Evolutionary conservation across 805 yeast genomes (phyloP).

Genomic region (Komagataella ulmi): DNA sequence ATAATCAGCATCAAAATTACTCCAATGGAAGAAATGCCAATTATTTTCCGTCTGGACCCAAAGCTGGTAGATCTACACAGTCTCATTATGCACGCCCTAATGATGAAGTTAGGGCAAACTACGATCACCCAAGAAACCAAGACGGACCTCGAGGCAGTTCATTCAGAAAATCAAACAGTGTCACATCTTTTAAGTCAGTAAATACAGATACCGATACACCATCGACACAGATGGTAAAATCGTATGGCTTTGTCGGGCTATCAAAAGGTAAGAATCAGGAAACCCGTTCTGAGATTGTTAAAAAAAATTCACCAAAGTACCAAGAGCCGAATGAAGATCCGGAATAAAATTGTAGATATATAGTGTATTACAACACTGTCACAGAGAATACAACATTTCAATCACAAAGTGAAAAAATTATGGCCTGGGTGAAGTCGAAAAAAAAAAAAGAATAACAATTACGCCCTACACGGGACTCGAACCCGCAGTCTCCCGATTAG

Average conservation of each 20-base stretch:
- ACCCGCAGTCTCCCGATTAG: constrained; percentile 31
- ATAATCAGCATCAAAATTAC: neutral
- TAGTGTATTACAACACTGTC: neutral
- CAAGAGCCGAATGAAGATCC: neutral
- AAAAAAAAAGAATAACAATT: constrained; percentile 2
- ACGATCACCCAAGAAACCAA: neutral
- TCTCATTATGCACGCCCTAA: neutral
- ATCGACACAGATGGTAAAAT: neutral
- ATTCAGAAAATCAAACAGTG: neutral
- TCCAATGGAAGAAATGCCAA: neutral
- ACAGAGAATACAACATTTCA: neutral
- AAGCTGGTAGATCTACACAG: neutral
- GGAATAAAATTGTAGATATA: neutral
- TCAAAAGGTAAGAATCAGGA: neutral
- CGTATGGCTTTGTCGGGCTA: neutral
- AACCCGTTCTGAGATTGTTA: neutral
- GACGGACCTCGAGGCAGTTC: neutral
- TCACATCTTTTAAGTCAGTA: neutral
- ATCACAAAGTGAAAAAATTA: no score
- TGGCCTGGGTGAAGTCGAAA: neutral
- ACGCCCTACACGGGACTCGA: constrained; percentile 29
- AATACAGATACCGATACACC: neutral
- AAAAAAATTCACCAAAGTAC: neutral
- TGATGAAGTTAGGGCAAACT: neutral
- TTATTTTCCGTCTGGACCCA: neutral